phyloP scores from a whole-genome alignment of 2,329 filamentous ascomycete species.

The Trichoderma gracile region DNA sequence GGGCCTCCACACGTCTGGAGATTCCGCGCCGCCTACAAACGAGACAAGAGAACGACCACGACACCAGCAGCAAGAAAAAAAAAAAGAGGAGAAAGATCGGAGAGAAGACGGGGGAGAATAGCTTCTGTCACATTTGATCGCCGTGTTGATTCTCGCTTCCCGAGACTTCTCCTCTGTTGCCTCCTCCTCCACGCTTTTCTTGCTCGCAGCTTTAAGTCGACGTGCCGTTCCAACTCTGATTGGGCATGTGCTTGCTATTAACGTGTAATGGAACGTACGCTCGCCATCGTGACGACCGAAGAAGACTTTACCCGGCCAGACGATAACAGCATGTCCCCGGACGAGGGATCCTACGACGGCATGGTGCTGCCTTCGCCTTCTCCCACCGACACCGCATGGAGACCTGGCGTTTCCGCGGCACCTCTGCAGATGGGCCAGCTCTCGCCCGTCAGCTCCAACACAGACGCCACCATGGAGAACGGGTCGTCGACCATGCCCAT shows the following conservation, averaged over 20 bases:
- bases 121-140: slow-evolving; percentile 5
- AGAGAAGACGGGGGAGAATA: background rate
- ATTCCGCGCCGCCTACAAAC: slow-evolving; percentile 24
- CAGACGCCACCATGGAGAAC: slow-evolving; percentile 46
- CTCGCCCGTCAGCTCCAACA: slow-evolving; percentile 55
- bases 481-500: slow-evolving; percentile 44
- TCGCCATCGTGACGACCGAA: slow-evolving; percentile 46
- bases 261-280: slow-evolving; percentile 51
- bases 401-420: slow-evolving; percentile 29
- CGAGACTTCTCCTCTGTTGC: slow-evolving; percentile 10
- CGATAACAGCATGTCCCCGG: slow-evolving; percentile 48
- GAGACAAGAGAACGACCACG: background rate
- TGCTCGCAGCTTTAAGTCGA: background rate
- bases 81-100: background rate
- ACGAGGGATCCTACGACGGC: slow-evolving; percentile 39
- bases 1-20: slow-evolving; percentile 32
- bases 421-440: slow-evolving; percentile 50
- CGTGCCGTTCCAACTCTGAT: background rate
- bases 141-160: background rate
- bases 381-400: slow-evolving; percentile 37
- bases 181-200: background rate
- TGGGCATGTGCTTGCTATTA: slow-evolving; percentile 46
- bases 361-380: slow-evolving; percentile 38
- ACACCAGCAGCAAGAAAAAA: background rate
- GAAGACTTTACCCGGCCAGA: slow-evolving; percentile 50